Base-by-base conservation (phyloP, 495 filamentous ascomycete genomes). In the Talaromyces proteolyticus region DNA sequence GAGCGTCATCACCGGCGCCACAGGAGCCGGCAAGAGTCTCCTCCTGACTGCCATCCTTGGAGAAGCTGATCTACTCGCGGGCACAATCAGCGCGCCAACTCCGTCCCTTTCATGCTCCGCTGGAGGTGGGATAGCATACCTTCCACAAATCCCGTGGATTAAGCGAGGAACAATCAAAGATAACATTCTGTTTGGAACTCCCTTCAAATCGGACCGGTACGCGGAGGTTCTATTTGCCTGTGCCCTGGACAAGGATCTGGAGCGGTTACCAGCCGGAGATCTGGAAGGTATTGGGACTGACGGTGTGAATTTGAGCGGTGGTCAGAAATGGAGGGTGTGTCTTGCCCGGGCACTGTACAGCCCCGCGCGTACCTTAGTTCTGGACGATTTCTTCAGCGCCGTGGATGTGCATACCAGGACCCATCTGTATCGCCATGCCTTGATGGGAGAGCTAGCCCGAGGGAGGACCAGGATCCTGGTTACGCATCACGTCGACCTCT, bases 111-210 rank as follows among this genome's bases (percentile, higher is more conserved):
- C 85, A 79, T 86, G 44, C 70, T 90, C 21, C 19, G 67, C 68
- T 1, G 29, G 29, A 14, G 29, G 29, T 34, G 75, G 82, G 1
- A 74, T 88, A 22, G 85, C 86, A 0, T 90, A 82, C 55, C 84
- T 90, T n/a, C 79, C 84, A 6, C 86, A 90, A 61, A 89, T 86
- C 21, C 85, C 86, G 0, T 90, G 86, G 86, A 87, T 89, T 49
- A 86, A 90, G 52, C 88, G 88, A 55, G 84, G 84, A 2, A 84
- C 74, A 11, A 82, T 90, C 55, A 80, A 73, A 43, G 79, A 87
- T 20, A 90, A 90, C 48, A 87, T 90, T 41, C 53, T 86, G 0
- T 73, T 89, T 54, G 85, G 86, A 3, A 64, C 89, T n/a, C 86
- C 86, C 7, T 84, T 68, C 43, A 76, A 85, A 51, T 65, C 73